Percentiles rank a stretch among this genome's conserved stretches.
These are phyloP conservation scores for Nepenthes gracilis DNA, from an alignment of 148 eudicot species.

Conservation along the genomic window DNA sequence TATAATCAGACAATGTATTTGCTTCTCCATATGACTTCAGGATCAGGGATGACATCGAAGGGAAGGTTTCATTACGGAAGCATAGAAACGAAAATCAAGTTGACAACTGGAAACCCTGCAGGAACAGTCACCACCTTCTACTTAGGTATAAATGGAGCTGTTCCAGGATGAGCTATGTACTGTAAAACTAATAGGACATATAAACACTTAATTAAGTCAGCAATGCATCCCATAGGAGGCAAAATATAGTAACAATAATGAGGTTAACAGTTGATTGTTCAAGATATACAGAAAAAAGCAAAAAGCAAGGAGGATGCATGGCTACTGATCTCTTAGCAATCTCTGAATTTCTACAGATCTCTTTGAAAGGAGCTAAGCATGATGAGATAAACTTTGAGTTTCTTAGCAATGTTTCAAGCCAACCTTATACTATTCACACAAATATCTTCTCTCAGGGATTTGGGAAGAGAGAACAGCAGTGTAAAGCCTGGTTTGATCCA, in stretches of 20 bases:
- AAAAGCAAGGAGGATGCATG: too few relatives aligned
- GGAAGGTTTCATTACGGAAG: slow-evolving; percentile 13
- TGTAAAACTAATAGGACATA: not conserved
- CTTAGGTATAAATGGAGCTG: not conserved
- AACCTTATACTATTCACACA: slow-evolving; percentile 25
- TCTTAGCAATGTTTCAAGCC: slow-evolving; percentile 16
- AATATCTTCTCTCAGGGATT: slow-evolving; percentile 19
- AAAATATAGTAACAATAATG: not conserved
- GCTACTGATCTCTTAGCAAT: not conserved
- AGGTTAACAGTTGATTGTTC: too few relatives aligned
- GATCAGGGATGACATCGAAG: slow-evolving; percentile 18
- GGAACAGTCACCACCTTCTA: slow-evolving; percentile 33
- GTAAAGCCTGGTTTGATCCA: slow-evolving; percentile 25
- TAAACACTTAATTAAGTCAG: not conserved
- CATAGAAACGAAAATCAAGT: slow-evolving; percentile 18
- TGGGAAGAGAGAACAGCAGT: slow-evolving; percentile 23
- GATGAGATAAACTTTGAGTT: slow-evolving; percentile 27
- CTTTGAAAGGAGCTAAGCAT: slow-evolving; percentile 12
- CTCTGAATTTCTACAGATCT: slow-evolving; percentile 8
- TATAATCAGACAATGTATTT: too few relatives aligned
- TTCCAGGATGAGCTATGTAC: too few relatives aligned
- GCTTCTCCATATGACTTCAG: slow-evolving; percentile 1
- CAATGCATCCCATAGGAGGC: not conserved
- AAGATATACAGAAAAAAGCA: too few relatives aligned
- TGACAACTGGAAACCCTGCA: slow-evolving; percentile 21